A percentile compares a stretch with the other conserved stretches of the same genome.
Conservation (phyloP, 345 rosid species). For the Brassica juncea region DNA sequence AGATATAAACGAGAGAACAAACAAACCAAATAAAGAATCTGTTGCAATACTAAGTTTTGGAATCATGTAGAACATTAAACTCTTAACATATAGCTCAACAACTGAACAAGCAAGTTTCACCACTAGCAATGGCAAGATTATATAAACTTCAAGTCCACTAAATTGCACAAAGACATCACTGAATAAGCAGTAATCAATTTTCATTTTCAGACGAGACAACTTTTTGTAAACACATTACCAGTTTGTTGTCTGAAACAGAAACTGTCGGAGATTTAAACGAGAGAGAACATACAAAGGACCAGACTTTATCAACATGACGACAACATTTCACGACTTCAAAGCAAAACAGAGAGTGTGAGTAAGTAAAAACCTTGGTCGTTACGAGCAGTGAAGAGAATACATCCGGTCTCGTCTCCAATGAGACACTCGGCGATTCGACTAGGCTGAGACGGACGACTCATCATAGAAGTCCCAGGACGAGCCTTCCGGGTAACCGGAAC, state of each 20-base stretch:
- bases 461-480: constrained; percentile 44
- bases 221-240: too few relatives aligned
- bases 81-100: too few relatives aligned
- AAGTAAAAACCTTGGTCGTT: constrained; percentile 62
- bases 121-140: not conserved
- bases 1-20: not conserved
- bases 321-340: too few relatives aligned
- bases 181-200: not conserved
- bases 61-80: too few relatives aligned
- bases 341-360: too few relatives aligned
- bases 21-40: not conserved
- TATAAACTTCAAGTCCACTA: not conserved
- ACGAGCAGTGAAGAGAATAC: constrained; percentile 83
- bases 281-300: not conserved
- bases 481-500: constrained; percentile 49
- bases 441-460: too few relatives aligned
- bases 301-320: not conserved
- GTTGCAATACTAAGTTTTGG: too few relatives aligned
- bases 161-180: not conserved
- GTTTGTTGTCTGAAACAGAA: too few relatives aligned
- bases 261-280: too few relatives aligned
- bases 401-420: constrained; percentile 73
- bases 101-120: not conserved
- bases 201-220: not conserved
- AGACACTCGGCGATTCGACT: constrained; percentile 18